phyloP scores from a whole-genome alignment of 257 asterid genomes.

The Perilla frutescens region DNA sequence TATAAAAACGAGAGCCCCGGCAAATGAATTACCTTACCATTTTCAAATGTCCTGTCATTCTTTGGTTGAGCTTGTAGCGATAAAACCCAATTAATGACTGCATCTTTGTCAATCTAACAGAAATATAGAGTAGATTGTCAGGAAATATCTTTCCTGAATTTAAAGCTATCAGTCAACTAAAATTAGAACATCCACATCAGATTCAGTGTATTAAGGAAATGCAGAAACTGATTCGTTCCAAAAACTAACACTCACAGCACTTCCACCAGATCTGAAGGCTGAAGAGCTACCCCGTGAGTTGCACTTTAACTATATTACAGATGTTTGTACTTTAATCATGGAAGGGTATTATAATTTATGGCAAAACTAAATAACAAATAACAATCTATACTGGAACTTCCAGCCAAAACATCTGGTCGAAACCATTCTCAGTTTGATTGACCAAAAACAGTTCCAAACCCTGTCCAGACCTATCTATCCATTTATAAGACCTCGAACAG shows the following conservation, averaged over 20 bases:
- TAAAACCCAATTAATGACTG: conserved; percentile 78
- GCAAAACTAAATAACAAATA: neutral
- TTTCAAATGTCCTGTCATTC: conserved; percentile 49
- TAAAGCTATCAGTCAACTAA: neutral
- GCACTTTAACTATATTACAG: neutral
- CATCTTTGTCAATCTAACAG: conserved; percentile 75
- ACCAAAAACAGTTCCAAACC: neutral
- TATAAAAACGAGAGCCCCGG: neutral
- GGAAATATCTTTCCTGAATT: neutral
- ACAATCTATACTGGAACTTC: neutral
- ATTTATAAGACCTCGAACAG: neutral
- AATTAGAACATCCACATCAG: conserved; percentile 5
- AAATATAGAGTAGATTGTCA: conserved; percentile 27
- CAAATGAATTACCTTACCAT: conserved; percentile 57
- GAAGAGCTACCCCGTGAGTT: conserved; percentile 4
- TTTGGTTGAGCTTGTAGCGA: conserved; percentile 84
- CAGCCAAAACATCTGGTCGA: neutral
- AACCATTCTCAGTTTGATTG: conserved; percentile 10
- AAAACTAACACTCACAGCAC: neutral
- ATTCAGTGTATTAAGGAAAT: neutral
- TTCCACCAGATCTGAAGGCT: neutral
- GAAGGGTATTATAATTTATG: neutral
- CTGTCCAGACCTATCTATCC: conserved; percentile 9
- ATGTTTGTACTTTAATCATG: neutral
- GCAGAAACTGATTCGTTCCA: neutral